Evolutionary conservation across 306 rosid genomes (phyloP), one percentile per base, ranked within the genome.

Genomic region (Inga laurina): DNA sequence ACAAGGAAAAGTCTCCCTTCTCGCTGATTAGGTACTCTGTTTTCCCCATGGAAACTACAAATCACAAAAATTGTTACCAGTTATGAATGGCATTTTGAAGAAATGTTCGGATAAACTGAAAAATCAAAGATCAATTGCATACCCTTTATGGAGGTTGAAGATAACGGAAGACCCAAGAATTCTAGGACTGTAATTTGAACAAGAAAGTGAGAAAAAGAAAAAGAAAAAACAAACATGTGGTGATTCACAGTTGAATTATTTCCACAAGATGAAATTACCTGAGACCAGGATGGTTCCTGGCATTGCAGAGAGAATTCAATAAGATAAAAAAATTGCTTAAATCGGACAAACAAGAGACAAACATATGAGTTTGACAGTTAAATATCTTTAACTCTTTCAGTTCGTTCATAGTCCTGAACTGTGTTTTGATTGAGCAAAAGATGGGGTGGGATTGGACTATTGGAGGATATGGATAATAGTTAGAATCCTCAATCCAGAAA

Each of bases 201-300:
- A 74, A 34, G 48, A 7, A 73, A 57, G 75, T 45, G 24, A 49
- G 75, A 14, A 81, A 59, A 19, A 85, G 22, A 19, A 22, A 48
- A 51, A 16, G 72, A 51, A 81, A 2, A 81, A 54, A 37, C 41
- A 5, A 37, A 1, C 59, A 75, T 1, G 5, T 48, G 14, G 56
- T 61, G 37, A 27, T 64, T 69, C 3, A 76, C 41, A 16, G 44
- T 86, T 66, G 67, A 85, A 79, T 46, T 45, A 74, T 39, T 83
- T 75, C 69, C 43, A 72, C 30, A 73, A 45, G 64, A 79, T 14
- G 64, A 66, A 62, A 56, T 74, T 86, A 94, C 99, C 99, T 89
- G 99, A 94, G 86, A 94, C 91, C 82, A 81, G 45, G 85, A 96
- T 92, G 30, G 89, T 92, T 88, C 99, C 99, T 72, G 99, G 99